phyloP scores from a whole-genome alignment of 1,284 basidiomycete genomes.

The Fomitopsis pinicola region DNA sequence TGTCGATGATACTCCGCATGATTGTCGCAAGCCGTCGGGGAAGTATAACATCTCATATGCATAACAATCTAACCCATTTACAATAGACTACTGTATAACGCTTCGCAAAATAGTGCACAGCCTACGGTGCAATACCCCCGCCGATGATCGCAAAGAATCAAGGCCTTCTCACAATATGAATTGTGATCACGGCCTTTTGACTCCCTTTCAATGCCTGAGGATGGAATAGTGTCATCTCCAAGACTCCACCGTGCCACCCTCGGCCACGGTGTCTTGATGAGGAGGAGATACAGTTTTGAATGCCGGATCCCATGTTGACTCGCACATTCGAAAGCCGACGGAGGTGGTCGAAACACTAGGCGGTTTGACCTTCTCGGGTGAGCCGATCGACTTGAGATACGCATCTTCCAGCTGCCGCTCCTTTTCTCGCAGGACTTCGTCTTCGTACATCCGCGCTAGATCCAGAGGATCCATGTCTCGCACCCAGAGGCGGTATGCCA shows the following conservation, averaged over 20 bases:
- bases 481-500: neutral
- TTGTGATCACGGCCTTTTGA: neutral
- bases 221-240: neutral
- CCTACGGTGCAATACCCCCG: neutral
- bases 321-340: conserved; percentile 9
- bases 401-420: neutral
- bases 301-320: conserved; percentile 7
- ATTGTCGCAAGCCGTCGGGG: neutral
- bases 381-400: neutral
- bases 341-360: neutral
- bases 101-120: neutral
- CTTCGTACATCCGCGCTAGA: neutral
- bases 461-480: neutral
- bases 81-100: neutral
- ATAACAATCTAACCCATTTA: neutral
- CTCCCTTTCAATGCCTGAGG: neutral
- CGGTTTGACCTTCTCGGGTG: neutral
- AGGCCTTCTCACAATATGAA: neutral
- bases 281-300: neutral
- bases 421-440: neutral
- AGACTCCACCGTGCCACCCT: neutral
- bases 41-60: neutral
- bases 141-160: neutral
- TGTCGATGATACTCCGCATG: neutral
- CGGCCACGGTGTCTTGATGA: neutral